Conservation (phyloP, 768 basidiomycete genomes). For the Cytidiella melzeri region DNA sequence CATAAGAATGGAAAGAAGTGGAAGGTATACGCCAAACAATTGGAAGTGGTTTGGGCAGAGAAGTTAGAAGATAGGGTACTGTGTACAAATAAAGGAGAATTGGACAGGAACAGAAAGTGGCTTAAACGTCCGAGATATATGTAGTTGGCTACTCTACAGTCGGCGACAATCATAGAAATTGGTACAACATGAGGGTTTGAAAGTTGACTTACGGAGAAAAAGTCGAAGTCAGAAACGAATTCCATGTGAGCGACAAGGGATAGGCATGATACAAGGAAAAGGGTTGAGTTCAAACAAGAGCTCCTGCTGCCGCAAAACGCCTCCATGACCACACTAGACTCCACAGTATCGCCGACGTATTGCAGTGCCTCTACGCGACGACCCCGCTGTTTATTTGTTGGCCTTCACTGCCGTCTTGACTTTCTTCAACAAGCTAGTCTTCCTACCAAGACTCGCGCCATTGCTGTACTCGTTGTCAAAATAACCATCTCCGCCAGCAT, state of each 20-base stretch:
- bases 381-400: conserved; percentile 28
- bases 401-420: conserved; percentile 62
- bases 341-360: neutral
- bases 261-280: conserved; percentile 1
- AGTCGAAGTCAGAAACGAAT: too few species aligned
- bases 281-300: neutral
- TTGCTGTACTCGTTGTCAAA: conserved; percentile 37
- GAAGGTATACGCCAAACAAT: neutral
- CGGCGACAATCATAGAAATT: neutral
- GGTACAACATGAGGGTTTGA: conserved; percentile 1
- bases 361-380: neutral
- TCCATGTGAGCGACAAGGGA: too few species aligned
- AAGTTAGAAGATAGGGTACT: neutral
- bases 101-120: neutral
- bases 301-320: neutral
- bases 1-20: neutral
- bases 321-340: neutral
- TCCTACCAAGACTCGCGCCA: conserved; percentile 51
- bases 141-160: conserved; percentile 8
- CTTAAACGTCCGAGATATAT: conserved; percentile 4
- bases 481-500: conserved; percentile 36
- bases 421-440: conserved; percentile 76
- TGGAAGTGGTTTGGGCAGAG: neutral
- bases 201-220: neutral
- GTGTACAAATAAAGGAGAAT: neutral